Base-by-base conservation (phyloP, 2,329 filamentous ascomycete species). In the Aureobasidium vineae region DNA sequence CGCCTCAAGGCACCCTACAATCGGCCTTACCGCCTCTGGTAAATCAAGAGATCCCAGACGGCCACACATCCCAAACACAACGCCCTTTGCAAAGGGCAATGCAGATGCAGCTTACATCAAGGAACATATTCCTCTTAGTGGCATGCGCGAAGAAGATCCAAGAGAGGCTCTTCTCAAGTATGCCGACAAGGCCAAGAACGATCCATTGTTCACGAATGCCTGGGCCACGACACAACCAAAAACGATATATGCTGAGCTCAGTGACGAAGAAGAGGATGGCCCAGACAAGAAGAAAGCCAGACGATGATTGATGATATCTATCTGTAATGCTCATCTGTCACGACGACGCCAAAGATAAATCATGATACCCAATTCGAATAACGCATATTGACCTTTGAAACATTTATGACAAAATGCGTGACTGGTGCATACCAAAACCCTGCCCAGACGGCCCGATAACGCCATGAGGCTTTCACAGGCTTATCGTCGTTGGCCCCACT, bases 111-210 rank as follows among this genome's bases (percentile, higher is more conserved):
- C 90, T 73, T 91, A 96, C 75, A 91, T 99, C 68, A 89, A 88
- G 72, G 87, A 94, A 74, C 91, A 90, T 70, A 96, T 98, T 63
- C 92, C 93, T 33, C 84, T 98, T 15, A 94, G 92, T 69, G 88
- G 87, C 69, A 96, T 99, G 91, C 84, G 96, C 56, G 93, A 99
- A 77, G 95, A 99, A 77, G 95, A 99, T 80, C 95, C 95, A 0
- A 84, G 95, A 70, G 95, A 97, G 78, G 95, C 95, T 53, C 80
- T 99, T 74, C 80, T 99, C 68, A 97, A 96, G 80, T 99, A 98
- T 81, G 94, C 92, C 43, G 91, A 96, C 65, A 89, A 96, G 75
- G 92, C 93, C 15, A 88, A 96, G 78, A 94, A 91, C 75, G 93
- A 98, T 75, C 94, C 93, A 0, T 84, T 97, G 72, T 99, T 98